phyloP scores from a whole-genome alignment of 768 basidiomycete genomes.

The Mycena maculata region DNA sequence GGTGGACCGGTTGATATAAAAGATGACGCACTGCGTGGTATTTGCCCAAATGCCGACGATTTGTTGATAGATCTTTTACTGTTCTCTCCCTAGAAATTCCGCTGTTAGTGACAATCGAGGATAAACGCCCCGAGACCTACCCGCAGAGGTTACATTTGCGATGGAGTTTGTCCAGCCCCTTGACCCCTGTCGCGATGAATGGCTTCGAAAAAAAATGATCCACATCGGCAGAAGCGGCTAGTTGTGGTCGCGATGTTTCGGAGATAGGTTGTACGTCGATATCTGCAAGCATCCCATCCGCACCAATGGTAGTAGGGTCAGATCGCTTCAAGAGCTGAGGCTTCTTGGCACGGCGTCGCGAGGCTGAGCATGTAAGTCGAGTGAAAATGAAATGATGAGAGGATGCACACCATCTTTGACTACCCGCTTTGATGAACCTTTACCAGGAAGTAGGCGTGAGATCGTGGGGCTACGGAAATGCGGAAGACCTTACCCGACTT shows the following conservation, averaged over 20 bases:
- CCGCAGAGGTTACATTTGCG: conserved; percentile 1
- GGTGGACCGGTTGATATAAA: neutral
- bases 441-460: neutral
- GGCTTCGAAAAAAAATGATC: neutral
- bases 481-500: neutral
- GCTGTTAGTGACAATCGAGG: neutral
- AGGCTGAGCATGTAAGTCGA: neutral
- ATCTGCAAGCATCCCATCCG: conserved; percentile 12
- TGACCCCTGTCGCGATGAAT: neutral
- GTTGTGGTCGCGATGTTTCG: neutral
- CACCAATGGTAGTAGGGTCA: neutral
- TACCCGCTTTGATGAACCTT: neutral
- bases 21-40: neutral
- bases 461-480: neutral
- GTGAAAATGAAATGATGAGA: too few relatives aligned
- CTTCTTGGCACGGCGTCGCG: neutral
- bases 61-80: neutral
- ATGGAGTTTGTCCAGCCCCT: neutral
- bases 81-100: neutral
- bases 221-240: neutral
- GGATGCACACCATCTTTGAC: neutral
- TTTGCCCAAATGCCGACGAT: neutral
- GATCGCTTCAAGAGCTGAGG: neutral
- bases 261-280: neutral
- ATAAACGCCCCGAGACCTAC: neutral